Evolutionary conservation across 164 flowering plant genomes (phyloP).

Genomic region (Pachysandra terminalis): DNA sequence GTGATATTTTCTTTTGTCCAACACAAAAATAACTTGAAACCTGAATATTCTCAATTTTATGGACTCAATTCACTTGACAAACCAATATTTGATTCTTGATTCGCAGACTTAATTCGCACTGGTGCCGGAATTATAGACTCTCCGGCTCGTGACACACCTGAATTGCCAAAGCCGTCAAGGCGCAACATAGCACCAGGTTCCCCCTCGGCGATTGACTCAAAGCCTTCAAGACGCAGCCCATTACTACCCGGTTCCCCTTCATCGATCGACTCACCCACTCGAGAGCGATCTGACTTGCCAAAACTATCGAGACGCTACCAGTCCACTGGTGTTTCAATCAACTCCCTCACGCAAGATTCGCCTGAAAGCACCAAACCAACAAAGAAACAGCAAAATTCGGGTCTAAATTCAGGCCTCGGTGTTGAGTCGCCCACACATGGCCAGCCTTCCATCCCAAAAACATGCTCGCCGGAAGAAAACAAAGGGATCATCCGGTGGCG

Average conservation of each 20-base stretch:
- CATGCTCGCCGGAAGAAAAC: constrained; percentile 30
- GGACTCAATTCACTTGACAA: neutral
- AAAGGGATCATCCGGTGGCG: constrained; percentile 27
- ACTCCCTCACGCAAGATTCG: constrained; percentile 13
- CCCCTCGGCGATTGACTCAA: too few species aligned
- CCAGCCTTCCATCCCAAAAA: constrained; percentile 21
- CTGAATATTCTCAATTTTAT: neutral
- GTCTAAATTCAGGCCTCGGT: neutral
- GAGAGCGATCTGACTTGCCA: constrained; percentile 7
- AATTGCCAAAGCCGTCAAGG: constrained; percentile 11
- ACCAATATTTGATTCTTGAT: neutral
- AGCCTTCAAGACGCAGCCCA: constrained; percentile 9
- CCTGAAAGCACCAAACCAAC: constrained; percentile 9
- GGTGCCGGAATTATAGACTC: constrained; percentile 5
- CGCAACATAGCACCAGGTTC: neutral
- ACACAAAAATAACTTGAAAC: neutral
- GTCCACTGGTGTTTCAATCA: constrained; percentile 3
- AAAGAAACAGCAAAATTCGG: constrained; percentile 12
- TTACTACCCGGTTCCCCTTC: neutral
- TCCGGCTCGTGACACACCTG: constrained; percentile 5
- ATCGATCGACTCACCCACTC: constrained; percentile 2
- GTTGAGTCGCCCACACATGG: constrained; percentile 13
- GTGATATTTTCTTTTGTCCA: neutral
- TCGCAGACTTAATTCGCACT: neutral
- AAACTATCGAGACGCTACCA: constrained; percentile 30